phyloP scores from a whole-genome alignment of 1,284 basidiomycete genomes.

The Mycosarcoma mackinlayi region DNA sequence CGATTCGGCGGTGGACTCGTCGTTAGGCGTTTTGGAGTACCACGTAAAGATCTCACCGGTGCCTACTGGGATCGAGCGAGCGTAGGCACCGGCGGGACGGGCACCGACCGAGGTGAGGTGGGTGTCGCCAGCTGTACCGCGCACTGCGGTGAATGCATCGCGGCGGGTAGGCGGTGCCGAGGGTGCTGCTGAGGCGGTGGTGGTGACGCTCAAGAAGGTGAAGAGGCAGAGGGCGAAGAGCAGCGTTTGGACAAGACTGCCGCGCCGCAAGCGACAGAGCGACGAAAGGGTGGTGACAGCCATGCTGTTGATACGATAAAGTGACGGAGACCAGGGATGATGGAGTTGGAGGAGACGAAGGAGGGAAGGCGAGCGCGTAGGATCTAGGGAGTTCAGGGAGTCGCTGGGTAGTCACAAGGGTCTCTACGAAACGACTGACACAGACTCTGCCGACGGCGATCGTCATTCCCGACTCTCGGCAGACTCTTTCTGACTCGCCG shows the following conservation, averaged over 20 bases:
- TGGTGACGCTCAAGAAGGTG: neutral
- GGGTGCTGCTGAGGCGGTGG: neutral
- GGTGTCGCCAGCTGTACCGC: constrained; percentile 22
- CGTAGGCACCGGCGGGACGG: constrained; percentile 25
- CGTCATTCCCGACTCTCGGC: too few relatives aligned
- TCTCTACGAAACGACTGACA: too few relatives aligned
- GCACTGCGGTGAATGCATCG: constrained; percentile 38
- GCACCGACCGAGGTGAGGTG: constrained; percentile 10
- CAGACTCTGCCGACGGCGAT: too few relatives aligned
- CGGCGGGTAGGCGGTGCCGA: constrained; percentile 1
- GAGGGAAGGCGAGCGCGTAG: too few relatives aligned
- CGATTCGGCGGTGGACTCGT: constrained; percentile 42
- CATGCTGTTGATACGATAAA: neutral
- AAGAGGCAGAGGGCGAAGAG: constrained; percentile 8
- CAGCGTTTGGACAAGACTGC: neutral
- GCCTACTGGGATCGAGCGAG: constrained; percentile 19
- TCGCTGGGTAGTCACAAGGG: too few relatives aligned
- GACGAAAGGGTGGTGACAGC: neutral
- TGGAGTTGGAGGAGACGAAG: too few relatives aligned
- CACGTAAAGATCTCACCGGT: constrained; percentile 39
- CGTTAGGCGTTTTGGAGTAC: constrained; percentile 44
- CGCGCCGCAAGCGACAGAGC: constrained; percentile 1
- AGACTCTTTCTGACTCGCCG: too few relatives aligned
- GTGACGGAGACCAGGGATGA: neutral
- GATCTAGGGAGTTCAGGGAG: too few relatives aligned